These are phyloP conservation scores for Colletotrichum falcatum DNA, from an alignment of 2,329 filamentous ascomycete species.

Conservation along the genomic window DNA sequence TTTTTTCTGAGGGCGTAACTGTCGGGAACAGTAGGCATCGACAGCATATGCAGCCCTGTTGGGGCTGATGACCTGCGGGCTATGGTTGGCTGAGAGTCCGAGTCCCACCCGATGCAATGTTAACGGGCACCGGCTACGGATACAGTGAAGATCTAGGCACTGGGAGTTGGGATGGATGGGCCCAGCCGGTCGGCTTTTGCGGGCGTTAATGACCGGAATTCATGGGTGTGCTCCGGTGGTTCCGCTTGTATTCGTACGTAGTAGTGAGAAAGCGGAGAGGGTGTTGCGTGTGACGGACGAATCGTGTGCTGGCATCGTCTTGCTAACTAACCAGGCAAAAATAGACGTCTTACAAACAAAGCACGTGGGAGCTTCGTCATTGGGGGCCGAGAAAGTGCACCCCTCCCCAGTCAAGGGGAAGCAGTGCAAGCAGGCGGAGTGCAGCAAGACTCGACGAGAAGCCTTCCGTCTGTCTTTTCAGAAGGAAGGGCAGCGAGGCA, in stretches of 20 bases:
- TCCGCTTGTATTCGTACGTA: too few species aligned
- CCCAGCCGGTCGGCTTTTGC: constrained; percentile 5
- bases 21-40: constrained; percentile 3
- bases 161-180: background rate
- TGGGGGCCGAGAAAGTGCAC: constrained; percentile 33
- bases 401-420: background rate
- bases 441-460: background rate
- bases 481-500: background rate
- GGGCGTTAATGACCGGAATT: background rate
- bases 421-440: background rate
- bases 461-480: background rate
- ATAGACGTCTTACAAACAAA: constrained; percentile 41
- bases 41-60: constrained; percentile 30
- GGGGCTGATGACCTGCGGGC: constrained; percentile 7
- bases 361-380: constrained; percentile 38
- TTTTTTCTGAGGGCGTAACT: background rate
- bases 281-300: constrained; percentile 11
- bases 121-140: constrained; percentile 1
- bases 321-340: constrained; percentile 35
- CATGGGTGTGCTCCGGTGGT: background rate
- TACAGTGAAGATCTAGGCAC: constrained; percentile 7
- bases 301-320: constrained; percentile 17
- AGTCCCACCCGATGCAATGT: constrained; percentile 2
- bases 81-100: constrained; percentile 20
- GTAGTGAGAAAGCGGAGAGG: constrained; percentile 2